phyloP scores from a whole-genome alignment of 2,329 filamentous ascomycete genomes.

The Curvularia lunata region DNA sequence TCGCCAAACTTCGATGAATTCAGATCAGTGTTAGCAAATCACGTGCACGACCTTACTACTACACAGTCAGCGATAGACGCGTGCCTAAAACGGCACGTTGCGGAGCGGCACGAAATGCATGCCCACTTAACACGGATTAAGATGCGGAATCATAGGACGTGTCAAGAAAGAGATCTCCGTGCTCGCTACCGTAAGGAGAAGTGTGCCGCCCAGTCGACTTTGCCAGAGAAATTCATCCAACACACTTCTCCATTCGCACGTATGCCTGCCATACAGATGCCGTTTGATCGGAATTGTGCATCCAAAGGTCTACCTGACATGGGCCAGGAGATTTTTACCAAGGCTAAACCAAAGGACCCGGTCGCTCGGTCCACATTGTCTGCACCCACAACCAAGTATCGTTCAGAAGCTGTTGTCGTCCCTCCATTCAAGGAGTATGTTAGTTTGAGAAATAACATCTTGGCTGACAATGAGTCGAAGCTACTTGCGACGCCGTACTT shows the following conservation, averaged over 20 bases:
- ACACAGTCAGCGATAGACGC: conserved; percentile 17
- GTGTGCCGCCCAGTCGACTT: neutral
- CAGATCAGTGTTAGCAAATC: neutral
- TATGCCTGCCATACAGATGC: conserved; percentile 28
- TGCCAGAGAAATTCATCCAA: conserved; percentile 25
- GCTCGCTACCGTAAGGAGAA: conserved; percentile 8
- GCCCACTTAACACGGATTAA: conserved; percentile 22
- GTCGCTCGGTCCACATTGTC: conserved; percentile 14
- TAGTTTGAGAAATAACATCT: conserved; percentile 50
- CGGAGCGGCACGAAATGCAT: conserved; percentile 22
- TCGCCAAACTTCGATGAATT: neutral
- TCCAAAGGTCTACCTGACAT: conserved; percentile 12
- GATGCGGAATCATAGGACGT: conserved; percentile 32
- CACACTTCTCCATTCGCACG: conserved; percentile 30
- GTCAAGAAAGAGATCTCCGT: conserved; percentile 27
- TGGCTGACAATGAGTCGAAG: conserved; percentile 50
- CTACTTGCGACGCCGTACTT: conserved; percentile 50
- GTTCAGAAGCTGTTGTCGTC: conserved; percentile 27
- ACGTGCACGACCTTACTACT: conserved; percentile 15
- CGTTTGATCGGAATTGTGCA: conserved; percentile 7
- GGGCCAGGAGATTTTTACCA: conserved; percentile 27
- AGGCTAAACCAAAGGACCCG: conserved; percentile 17
- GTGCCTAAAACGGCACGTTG: conserved; percentile 23
- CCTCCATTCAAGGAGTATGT: conserved; percentile 53
- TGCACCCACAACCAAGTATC: conserved; percentile 25